Base-by-base conservation (phyloP, 352 stramenopile species). In the Pythium brachiatum region DNA sequence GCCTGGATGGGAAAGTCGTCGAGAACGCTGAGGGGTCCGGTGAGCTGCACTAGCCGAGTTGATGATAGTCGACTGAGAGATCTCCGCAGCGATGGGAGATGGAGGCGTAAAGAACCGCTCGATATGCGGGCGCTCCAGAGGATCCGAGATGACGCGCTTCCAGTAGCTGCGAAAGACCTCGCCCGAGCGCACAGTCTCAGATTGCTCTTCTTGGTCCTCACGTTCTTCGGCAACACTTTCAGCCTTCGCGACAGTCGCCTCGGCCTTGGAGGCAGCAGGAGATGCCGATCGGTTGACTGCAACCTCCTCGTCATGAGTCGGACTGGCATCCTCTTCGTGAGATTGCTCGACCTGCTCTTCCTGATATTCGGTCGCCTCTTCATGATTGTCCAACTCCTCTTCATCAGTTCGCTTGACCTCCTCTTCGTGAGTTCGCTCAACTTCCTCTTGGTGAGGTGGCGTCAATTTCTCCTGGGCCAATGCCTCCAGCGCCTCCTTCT, bases 161-260 rank as follows among this genome's bases (percentile, higher is more conserved):
- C 60, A 68, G 29, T 65, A 68, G 38, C 59, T 44, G 7, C 18
- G 38, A 23, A 68, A 62, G 1, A 64, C 27, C 21, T 64, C 58
- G 7, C 60, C 60, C 25, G 18, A 46, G 9, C 21, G 53, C n/a
- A 21, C 18, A 15, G 51, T 6, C 12, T 64, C 27, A 4, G 15
- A 12, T 13, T 39, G 11, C 11, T 43, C 51, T 18, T 50, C 34
- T 16, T 65, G 25, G 0, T 59, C 38, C 25, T 58, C 48, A 25
- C 53, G 21, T 18, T 46, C 58, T 7, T 47, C 44, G 23, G 44
- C 34, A 41, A 3, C 25, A 54, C 53, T 11, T 23, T 53, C 7
- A 9, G 3, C 16, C 16, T 53, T 18, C 1, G 8, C 1, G 21
- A 26, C 18, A 32, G 16, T 5, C 13, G 7, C 20, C 29, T 47